Percentiles rank a stretch among this genome's conserved stretches.
Evolutionary conservation across 2,329 filamentous ascomycete genomes (phyloP).

Genomic region (Clarireedia hainanense): DNA sequence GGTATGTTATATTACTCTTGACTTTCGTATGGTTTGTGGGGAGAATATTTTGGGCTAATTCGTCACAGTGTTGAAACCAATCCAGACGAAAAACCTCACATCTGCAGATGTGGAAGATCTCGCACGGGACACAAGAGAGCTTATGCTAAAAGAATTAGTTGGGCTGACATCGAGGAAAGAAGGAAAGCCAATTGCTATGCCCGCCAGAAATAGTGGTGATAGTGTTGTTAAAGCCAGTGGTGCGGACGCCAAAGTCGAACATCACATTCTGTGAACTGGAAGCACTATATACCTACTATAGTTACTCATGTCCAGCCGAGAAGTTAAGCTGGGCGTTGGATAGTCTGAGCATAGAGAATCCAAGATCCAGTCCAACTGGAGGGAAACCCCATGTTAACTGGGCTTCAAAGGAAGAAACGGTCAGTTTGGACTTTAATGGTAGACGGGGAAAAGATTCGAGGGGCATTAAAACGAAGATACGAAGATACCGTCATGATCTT

Average conservation of each 20-base stretch:
- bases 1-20: conserved; percentile 38
- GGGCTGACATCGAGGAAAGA: conserved; percentile 44
- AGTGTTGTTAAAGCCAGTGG: conserved; percentile 26
- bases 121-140: conserved; percentile 56
- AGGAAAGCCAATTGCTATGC: conserved; percentile 30
- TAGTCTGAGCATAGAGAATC: too few species aligned
- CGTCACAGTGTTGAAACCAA: conserved; percentile 64
- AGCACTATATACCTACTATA: too few species aligned
- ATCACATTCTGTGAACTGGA: neutral
- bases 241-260: conserved; percentile 15
- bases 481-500: too few species aligned
- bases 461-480: too few species aligned
- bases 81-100: conserved; percentile 66
- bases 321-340: too few species aligned
- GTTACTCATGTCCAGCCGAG: too few species aligned
- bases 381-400: too few species aligned
- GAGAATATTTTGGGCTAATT: conserved; percentile 11
- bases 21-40: neutral
- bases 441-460: too few species aligned
- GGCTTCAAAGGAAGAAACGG: too few species aligned
- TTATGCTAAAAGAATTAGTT: conserved; percentile 65
- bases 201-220: conserved; percentile 15
- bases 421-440: too few species aligned
- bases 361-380: too few species aligned
- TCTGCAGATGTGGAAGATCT: conserved; percentile 71